Base-by-base conservation (phyloP, 495 filamentous ascomycete genomes). In the Tuber umbilicatum region DNA sequence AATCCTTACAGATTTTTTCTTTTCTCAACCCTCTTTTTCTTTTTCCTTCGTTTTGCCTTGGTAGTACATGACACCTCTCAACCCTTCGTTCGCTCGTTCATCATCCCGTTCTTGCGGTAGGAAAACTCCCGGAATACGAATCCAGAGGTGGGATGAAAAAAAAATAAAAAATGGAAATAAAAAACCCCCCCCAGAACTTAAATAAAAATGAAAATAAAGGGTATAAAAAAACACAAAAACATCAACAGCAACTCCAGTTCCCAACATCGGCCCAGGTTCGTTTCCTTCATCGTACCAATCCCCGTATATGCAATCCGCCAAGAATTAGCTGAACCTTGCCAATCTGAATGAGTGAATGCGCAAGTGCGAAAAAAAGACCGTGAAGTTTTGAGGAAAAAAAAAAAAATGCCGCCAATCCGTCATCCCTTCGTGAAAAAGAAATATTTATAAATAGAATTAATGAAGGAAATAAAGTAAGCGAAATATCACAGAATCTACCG, bases 391-490 rank as follows among this genome's bases (percentile, higher is more conserved):
- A 64, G 31, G 14, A 55, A 64, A 64, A 64, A 4, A 64, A 4
- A 64, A 64, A 64, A 64, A 35, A 64, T 64, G 14, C 55, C 55
- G 55, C 55, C 55, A 35, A 35, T 19, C 55, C 55, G 55, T 64
- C 55, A 35, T 64, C 55, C 31, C 55, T 64, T 64, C 55, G 55
- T 64, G 55, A 64, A 27, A 64, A 64, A 64, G 27, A 64, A 35
- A 64, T 64, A 64, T 64, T 5, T 64, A 64, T 64, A 64, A 60
- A 60, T 14, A 60, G 10, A 64, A 64, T 17, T 35, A 5, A 35
- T 17, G 27, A 64, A 35, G n/a, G 17, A 64, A 64, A 64, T 17
- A 64, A 35, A 64, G 35, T 35, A 27, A 64, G 55, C 31, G 14
- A 64, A 64, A 35, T 35, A 64, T 64, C 55, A 31, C 27, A 35